Base-by-base conservation (phyloP, 306 rosid genomes). In the Acmispon strigosus region DNA sequence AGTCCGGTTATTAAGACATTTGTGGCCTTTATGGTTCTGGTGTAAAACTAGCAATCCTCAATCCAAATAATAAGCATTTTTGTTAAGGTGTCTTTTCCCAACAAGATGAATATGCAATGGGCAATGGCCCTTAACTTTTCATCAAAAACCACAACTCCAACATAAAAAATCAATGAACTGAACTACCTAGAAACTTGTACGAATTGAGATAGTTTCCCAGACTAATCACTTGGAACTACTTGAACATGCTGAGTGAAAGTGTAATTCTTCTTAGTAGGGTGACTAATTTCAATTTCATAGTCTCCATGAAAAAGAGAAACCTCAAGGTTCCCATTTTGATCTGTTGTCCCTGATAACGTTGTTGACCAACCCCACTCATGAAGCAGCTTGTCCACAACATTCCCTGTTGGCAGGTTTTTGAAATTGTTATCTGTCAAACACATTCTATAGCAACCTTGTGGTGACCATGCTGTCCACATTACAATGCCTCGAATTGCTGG, bases 371-470 rank as follows among this genome's bases (percentile, higher is more conserved):
- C 89, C 96, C 91, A 92, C 50, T 88, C 90, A 29, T 2, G 13
- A 24, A 90, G 16, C 3, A 92, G 37, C 79, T 62, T 88, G 78
- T 92, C 98, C 7, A 90, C 91, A 51, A 85, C 89, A 39, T 82
- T 13, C 12, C 98, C 96, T 0, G 83, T 83, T 0, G 91, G 79
- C 54, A 90, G 75, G 84, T 92, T 90, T 4, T 15, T 73, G 80
- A 90, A 90, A 57, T 85, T 86, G 48, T 61, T 74, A 49, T 92
- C 96, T 6, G 86, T 81, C 56, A 92, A 77, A 37, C 96, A 84
- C 79, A 85, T 82, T 12, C 37, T 49, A 22, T 76, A 86, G 60
- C 96, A 90, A 29, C 90, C 92, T 17, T 68, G 8, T 1, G 89
- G 80, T 8, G 59, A 18, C 81, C 84, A 54, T 41, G 74, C 83